A percentile compares a stretch with the other conserved stretches of the same genome.
Evolutionary conservation across 352 stramenopile genomes (phyloP).

Genomic region (Pythium grandisporangium): DNA sequence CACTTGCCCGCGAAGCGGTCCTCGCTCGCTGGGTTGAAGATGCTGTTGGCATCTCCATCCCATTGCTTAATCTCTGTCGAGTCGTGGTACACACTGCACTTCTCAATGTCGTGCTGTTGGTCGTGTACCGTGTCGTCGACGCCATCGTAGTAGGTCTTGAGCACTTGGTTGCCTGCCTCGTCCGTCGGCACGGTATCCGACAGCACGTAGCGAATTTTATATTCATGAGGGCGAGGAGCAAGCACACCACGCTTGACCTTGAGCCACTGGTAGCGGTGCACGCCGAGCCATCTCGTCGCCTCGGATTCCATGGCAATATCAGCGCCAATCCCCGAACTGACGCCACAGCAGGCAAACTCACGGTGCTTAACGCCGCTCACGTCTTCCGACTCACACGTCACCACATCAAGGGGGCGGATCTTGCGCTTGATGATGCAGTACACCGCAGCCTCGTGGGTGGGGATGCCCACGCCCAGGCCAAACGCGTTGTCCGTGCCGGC

Average conservation of each 20-base stretch:
- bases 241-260: slow-evolving; percentile 62
- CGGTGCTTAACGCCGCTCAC: slow-evolving; percentile 34
- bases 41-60: slow-evolving; percentile 44
- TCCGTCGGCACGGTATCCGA: slow-evolving; percentile 39
- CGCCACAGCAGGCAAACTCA: slow-evolving; percentile 67
- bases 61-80: slow-evolving; percentile 38
- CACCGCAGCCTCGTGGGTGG: slow-evolving; percentile 48
- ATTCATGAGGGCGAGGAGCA: slow-evolving; percentile 34
- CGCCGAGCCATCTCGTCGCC: slow-evolving; percentile 49
- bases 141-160: slow-evolving; percentile 71
- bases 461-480: slow-evolving; percentile 55
- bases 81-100: slow-evolving; percentile 70
- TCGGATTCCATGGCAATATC: slow-evolving; percentile 75
- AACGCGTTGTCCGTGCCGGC: slow-evolving; percentile 76
- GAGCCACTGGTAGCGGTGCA: slow-evolving; percentile 65
- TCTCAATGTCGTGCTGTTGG: slow-evolving; percentile 68
- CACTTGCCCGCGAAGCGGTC: slow-evolving; percentile 49
- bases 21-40: slow-evolving; percentile 49
- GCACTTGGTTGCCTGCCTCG: slow-evolving; percentile 33
- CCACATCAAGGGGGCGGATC: slow-evolving; percentile 65
- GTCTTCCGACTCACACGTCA: slow-evolving; percentile 40
- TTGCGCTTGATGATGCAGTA: slow-evolving; percentile 81
- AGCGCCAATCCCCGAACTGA: slow-evolving; percentile 63
- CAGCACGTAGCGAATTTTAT: slow-evolving; percentile 66
- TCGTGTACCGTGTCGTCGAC: slow-evolving; percentile 41